These are phyloP conservation scores for Globisporangium nagaii DNA, from an alignment of 352 stramenopile species.

Conservation along the genomic window DNA sequence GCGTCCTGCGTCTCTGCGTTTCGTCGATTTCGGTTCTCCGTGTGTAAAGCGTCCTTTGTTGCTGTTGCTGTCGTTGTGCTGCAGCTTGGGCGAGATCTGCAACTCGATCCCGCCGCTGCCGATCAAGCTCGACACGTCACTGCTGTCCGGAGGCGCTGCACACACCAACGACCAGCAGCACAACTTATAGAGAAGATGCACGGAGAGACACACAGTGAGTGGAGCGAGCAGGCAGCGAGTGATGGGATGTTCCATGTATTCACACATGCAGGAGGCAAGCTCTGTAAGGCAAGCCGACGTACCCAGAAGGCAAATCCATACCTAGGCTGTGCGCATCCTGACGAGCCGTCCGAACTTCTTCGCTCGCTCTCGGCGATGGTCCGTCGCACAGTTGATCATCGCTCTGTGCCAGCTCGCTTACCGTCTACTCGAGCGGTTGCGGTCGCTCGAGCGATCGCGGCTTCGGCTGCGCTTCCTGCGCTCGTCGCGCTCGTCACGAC, in stretches of 20 bases:
- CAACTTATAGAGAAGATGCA: constrained; percentile 6
- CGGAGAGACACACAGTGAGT: constrained; percentile 7
- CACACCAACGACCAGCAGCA: constrained; percentile 10
- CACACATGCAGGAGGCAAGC: too few species aligned
- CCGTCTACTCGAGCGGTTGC: constrained; percentile 19
- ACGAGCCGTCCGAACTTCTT: too few species aligned
- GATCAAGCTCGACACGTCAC: constrained; percentile 62
- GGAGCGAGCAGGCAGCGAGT: neutral
- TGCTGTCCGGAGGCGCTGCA: constrained; percentile 35
- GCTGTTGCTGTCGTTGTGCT: neutral
- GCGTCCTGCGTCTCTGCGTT: too few species aligned
- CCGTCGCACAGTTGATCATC: too few species aligned
- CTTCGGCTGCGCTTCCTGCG: constrained; percentile 22
- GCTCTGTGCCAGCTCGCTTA: constrained; percentile 10
- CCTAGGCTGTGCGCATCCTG: too few species aligned
- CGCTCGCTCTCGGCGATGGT: too few species aligned
- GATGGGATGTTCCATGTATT: neutral
- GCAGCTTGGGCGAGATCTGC: constrained; percentile 51
- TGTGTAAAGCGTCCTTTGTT: too few species aligned
- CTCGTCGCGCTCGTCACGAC: constrained; percentile 6
- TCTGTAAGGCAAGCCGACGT: too few species aligned
- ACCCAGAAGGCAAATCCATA: too few species aligned
- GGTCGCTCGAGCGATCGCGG: constrained; percentile 20
- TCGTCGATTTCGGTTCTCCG: too few species aligned
- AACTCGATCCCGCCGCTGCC: constrained; percentile 60